Evolutionary conservation across 1,284 basidiomycete genomes (phyloP), one percentile per base, ranked within the genome.

Genomic region (Puccinia polysora): DNA sequence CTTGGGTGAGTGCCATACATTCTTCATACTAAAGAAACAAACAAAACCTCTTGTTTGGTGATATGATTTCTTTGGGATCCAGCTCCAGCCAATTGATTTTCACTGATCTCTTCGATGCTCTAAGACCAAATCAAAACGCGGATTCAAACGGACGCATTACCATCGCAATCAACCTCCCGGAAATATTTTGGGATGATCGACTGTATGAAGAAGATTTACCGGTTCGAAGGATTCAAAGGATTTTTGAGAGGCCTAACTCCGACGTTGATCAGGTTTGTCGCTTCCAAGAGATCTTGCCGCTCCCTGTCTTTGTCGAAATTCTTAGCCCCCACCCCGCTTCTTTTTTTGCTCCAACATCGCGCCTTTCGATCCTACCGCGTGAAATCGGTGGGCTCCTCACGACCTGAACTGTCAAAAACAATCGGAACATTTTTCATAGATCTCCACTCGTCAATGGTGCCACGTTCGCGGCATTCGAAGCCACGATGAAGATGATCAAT

Each of bases 41-140:
- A 0, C 20, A 38, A 18, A 30, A 20, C 55, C 55, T 36, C 25
- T 30, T 55, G 6, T 23, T n/a, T n/a, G n/a, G n/a, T n/a, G n/a
- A n/a, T n/a, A 7, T 15, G 18, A 7, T 75, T 1, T n/a, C 40
- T 32, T 58, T 53, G 25, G 36, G 56, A 23, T 38, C 12, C 23
- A 67, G 58, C 25, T 47, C 43, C 7, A 20, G 18, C 23, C 60
- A 28, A 25, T n/a, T 14, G 38, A 4, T 28, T 45, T 58, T 8
- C 45, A 58, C 30, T 45, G 25, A n/a, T n/a, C n/a, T n/a, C n/a
- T 40, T 30, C 25, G 1, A 32, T 5, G 14, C 30, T 23, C 23
- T 45, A 92, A 80, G 93, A 95, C 81, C 91, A 96, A 84, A 87
- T 97, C 80, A 97, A 97, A 80, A 90, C 89, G 32, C 87, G 92